Base-by-base conservation (phyloP, 768 basidiomycete genomes). In the Suillus luteus region DNA sequence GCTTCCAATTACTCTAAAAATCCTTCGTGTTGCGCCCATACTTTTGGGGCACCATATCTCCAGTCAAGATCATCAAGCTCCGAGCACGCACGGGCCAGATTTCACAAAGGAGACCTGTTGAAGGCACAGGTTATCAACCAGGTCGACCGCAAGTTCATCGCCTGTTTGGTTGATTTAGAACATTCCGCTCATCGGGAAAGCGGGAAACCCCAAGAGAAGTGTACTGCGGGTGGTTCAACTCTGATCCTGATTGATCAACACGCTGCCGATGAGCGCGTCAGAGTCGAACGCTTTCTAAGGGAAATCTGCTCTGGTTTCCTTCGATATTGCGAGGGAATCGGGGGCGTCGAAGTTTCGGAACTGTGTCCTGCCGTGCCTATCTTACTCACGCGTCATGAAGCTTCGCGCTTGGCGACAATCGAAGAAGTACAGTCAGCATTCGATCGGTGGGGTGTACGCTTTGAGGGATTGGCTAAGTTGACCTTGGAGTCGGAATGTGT, bases 241-340 rank as follows among this genome's bases (percentile, higher is more conserved):
- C 82, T 99, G 37, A 80, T 96, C 38, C 82, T 99, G 59, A 82
- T 99, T 55, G 97, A 99, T 78, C 97, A 99, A 75, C 97, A 99
- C 73, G 97, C 97, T 14, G 96, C 96, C n/a, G 94, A 97, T 72
- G 97, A 99, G 76, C 88, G 97, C 24, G 80, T 98, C 52, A 87
- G 96, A 24, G 93, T 99, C 64, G 97, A 99, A 77, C 77, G 79
- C 33, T 91, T 93, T 73, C 81, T 96, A 68, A 82, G 81, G 66
- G 85, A 86, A 55, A 72, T 95, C n/a, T 95, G 93, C 76, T 73
- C 81, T 55, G 88, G 87, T 15, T 94, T 85, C 73, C 81, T 88
- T 65, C 64, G 61, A 19, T 72, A 81, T 61, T 78, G 76, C 54
- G 75, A 79, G 66, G 70, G 71, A 62, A 71, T 66, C 17, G 70